phyloP scores from a whole-genome alignment of 2,329 filamentous ascomycete genomes.

The Stemphylium beticola region DNA sequence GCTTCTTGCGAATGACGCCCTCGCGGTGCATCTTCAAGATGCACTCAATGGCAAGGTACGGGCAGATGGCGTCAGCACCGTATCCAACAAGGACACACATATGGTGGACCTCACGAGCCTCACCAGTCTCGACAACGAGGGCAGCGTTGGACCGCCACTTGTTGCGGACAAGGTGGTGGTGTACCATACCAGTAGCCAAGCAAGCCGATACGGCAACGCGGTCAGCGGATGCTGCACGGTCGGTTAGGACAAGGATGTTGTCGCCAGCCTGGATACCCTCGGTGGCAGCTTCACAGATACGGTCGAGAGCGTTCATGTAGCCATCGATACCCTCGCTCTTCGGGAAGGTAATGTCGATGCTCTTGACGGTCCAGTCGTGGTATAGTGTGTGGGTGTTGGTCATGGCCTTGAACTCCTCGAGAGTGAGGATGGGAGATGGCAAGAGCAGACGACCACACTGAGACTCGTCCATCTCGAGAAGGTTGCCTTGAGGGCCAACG shows the following conservation, averaged over 20 bases:
- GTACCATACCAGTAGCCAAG: constrained; percentile 88
- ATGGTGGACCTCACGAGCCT: constrained; percentile 96
- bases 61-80: constrained; percentile 91
- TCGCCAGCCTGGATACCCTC: constrained; percentile 83
- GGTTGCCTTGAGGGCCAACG: constrained; percentile 92
- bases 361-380: constrained; percentile 83
- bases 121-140: constrained; percentile 87
- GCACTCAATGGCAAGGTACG: constrained; percentile 94
- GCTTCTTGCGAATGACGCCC: constrained; percentile 87
- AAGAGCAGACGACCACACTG: constrained; percentile 87
- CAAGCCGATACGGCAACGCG: constrained; percentile 86
- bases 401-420: constrained; percentile 88
- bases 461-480: constrained; percentile 88
- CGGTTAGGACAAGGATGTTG: constrained; percentile 86
- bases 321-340: constrained; percentile 83
- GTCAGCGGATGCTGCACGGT: constrained; percentile 81
- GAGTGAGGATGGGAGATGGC: constrained; percentile 85
- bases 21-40: constrained; percentile 96
- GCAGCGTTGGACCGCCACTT: constrained; percentile 92
- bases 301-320: constrained; percentile 85
- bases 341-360: constrained; percentile 91
- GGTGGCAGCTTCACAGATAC: constrained; percentile 84
- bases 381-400: constrained; percentile 76
- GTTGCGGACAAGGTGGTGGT: constrained; percentile 94
- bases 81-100: constrained; percentile 98